Evolutionary conservation across 441 rosid genomes (phyloP), one percentile per base, ranked within the genome.

Genomic region (Kokia cookei): DNA sequence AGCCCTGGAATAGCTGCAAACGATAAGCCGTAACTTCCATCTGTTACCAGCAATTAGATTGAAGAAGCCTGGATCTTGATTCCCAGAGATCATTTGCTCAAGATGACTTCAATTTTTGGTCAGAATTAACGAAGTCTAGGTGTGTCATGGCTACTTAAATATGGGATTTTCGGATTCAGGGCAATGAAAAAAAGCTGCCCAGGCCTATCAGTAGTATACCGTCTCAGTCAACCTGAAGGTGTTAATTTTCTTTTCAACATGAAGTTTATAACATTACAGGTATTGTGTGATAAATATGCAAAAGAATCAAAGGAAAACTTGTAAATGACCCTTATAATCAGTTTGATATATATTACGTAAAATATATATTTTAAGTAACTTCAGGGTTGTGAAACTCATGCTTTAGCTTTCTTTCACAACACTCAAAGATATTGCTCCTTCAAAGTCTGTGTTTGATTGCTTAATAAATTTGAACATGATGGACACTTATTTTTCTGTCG

Each of bases 1-100:
- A 84, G 75, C 70, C 83, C 82, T 74, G 86, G 85, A 1, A 51
- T 72, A 32, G 76, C 65, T 78, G 88, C 83, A 71, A 76, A 82
- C 76, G 86, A 78, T 65, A 73, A 86, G 77, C 53, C 65, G 9
- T 74, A 81, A n/a, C 29, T 75, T 69, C 48, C 72, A 73, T 40
- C 51, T 40, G 32, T 13, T 22, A 29, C 14, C 37, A 5, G 59
- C 58, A 40, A 62, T 82, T 82, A 82, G 75, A 79, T 77, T 76
- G 71, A 72, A 74, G 77, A 81, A 76, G 35, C 77, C 73, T 32
- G 71, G 65, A 64, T 53, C 69, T 60, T 26, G 35, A 29, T 42
- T 67, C 40, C 62, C 61, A 15, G 37, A 67, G 74, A 24, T 63
- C 57, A 40, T 63, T 40, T 17, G 47, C 47, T 51, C 27, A 7